phyloP scores from a whole-genome alignment of 2,329 filamentous ascomycete genomes.

The Pleochaeta shiraiana region DNA sequence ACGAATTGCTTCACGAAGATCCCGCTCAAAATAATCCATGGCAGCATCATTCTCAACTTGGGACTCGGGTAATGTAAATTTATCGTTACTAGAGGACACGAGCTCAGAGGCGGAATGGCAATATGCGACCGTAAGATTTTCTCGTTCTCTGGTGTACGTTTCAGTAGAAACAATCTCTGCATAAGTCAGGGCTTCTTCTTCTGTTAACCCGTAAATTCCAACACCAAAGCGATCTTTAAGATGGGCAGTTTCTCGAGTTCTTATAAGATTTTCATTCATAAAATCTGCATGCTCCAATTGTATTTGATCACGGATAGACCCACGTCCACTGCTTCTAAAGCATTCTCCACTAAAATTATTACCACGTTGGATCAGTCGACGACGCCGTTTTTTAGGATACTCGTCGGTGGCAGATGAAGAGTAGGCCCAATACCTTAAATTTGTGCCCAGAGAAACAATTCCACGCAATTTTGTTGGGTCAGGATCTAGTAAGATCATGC shows the following conservation, averaged over 20 bases:
- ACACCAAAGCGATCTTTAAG: slow-evolving; percentile 68
- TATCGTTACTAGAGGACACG: neutral
- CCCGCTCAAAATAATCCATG: slow-evolving; percentile 28
- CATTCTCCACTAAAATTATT: slow-evolving; percentile 34
- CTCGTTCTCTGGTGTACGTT: slow-evolving; percentile 32
- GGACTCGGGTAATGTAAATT: too few species aligned
- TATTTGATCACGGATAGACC: slow-evolving; percentile 60
- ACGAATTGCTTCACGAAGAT: slow-evolving; percentile 40
- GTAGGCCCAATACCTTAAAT: slow-evolving; percentile 85
- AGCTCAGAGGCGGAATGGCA: neutral
- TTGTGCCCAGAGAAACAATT: slow-evolving; percentile 67
- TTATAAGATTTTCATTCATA: slow-evolving; percentile 45
- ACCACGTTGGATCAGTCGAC: slow-evolving; percentile 39
- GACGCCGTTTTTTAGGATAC: slow-evolving; percentile 54
- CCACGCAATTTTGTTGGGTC: slow-evolving; percentile 72
- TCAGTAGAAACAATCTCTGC: slow-evolving; percentile 45
- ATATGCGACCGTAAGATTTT: slow-evolving; percentile 23
- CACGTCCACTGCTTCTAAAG: slow-evolving; percentile 39
- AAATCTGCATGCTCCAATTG: slow-evolving; percentile 68
- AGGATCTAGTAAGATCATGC: slow-evolving; percentile 69
- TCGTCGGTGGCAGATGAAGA: slow-evolving; percentile 59
- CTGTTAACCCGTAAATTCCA: slow-evolving; percentile 43
- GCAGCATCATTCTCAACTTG: neutral
- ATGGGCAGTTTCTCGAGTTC: slow-evolving; percentile 43
- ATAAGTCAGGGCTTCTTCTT: slow-evolving; percentile 42